Percentiles rank a stretch among this genome's conserved stretches.
phyloP scores from a whole-genome alignment of 345 rosid genomes.

The Populus davidiana region DNA sequence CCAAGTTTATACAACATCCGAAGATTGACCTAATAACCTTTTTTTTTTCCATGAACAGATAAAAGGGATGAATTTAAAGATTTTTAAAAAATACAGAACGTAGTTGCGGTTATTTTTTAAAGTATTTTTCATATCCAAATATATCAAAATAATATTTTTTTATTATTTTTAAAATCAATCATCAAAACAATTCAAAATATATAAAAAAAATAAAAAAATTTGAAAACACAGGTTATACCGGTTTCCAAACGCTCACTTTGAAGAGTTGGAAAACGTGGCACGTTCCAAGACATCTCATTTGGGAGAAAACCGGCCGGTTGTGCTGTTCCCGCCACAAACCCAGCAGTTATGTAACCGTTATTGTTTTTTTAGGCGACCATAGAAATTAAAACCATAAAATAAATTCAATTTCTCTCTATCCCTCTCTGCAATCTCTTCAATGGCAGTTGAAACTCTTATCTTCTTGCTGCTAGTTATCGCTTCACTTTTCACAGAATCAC shows the following conservation, averaged over 20 bases:
- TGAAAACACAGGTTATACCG: no score
- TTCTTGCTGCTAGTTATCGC: background rate
- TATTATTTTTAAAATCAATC: no score
- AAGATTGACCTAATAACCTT: no score
- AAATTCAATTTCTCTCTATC: background rate
- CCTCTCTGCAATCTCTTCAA: background rate
- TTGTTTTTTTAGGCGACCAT: background rate
- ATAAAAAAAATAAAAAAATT: no score
- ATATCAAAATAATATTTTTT: no score
- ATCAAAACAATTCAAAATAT: no score
- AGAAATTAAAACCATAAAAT: background rate
- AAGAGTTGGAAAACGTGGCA: background rate
- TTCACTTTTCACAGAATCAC: background rate
- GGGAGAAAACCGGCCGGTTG: background rate
- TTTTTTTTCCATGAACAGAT: no score
- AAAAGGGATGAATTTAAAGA: background rate
- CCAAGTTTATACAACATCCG: no score
- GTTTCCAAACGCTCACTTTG: no score
- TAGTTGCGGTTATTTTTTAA: no score
- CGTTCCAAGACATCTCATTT: background rate
- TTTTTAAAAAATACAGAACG: no score
- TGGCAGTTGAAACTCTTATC: constrained; percentile 3
- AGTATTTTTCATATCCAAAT: no score
- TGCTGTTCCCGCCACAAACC: constrained; percentile 6
- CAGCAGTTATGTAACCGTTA: constrained; percentile 13